Base-by-base conservation (phyloP, 208 protist genomes). In the Leishmania guyanensis region DNA sequence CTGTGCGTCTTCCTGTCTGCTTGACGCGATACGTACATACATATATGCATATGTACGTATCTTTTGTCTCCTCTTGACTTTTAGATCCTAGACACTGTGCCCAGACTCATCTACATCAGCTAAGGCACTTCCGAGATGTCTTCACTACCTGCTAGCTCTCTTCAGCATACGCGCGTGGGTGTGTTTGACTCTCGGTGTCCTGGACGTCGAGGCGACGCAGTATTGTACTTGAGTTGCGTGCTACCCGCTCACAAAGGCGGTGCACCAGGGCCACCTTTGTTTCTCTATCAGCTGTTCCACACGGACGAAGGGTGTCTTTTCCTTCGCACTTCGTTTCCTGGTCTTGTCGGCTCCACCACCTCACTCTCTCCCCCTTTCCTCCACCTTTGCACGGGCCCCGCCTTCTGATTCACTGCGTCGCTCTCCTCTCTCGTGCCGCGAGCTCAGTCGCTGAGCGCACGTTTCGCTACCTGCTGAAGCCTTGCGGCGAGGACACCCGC, bases 201-300 rank as follows among this genome's bases (percentile, higher is more conserved):
- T 20, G 12, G 29, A 39, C 62, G 62, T 68, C 12, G 62, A 68
- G 62, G 14, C 29, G n/a, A 66, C 12, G 62, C 16, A 29, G 62
- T 22, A 39, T 5, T 5, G 62, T 14, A 68, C 62, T 14, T 14
- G 62, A 20, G 29, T 33, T 20, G 68, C 2, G 6, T 39, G 17
- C 39, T 46, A 26, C 26, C 29, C 26, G 8, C 5, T 12, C 26
- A 20, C 14, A 68, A 33, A 33, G 62, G 62, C 14, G 29, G 62
- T 16, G 62, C 20, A 29, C 62, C 14, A 68, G 8, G 29, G 29
- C 14, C 29, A 12, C 43, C 4, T 20, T 22, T 78, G 29, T 80
- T 33, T 78, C 48, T 80, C 74, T 80, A 14, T 56, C n/a, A 4
- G 20, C 64, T 29, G 33, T 39, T 68, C 62, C 62, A 68, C 62